Percentiles rank a stretch among this genome's conserved stretches.
These are phyloP conservation scores for Hylodesmum podocarpum DNA, from an alignment of 306 rosid genomes.

Conservation along the genomic window DNA sequence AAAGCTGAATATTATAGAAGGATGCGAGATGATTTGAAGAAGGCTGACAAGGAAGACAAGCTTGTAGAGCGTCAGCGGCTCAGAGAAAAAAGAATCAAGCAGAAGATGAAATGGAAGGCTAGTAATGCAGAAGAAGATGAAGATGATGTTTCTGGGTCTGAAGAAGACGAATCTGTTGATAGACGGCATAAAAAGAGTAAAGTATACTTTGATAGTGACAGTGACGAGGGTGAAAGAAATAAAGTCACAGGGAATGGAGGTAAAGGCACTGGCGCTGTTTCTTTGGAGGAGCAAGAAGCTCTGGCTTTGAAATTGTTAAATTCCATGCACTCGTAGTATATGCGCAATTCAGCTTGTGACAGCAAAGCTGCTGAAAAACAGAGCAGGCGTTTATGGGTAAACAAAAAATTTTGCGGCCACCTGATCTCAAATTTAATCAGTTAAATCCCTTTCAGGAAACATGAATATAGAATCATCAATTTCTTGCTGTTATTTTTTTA, in stretches of 20 bases:
- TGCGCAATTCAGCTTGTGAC: neutral
- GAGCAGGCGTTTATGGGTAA: neutral
- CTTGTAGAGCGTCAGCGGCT: conserved; percentile 63
- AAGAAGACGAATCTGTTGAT: conserved; percentile 35
- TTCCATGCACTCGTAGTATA: conserved; percentile 59
- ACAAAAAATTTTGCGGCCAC: conserved; percentile 8
- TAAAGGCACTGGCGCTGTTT: conserved; percentile 25
- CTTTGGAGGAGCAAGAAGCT: conserved; percentile 74
- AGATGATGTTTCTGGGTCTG: conserved; percentile 54
- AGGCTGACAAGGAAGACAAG: conserved; percentile 82
- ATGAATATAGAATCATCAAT: neutral
- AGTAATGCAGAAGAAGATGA: conserved; percentile 42
- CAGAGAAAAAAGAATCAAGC: conserved; percentile 62
- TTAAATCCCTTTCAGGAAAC: neutral
- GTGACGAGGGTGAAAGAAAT: conserved; percentile 52
- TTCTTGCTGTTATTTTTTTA: neutral
- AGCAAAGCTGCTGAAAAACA: neutral
- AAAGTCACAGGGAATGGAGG: conserved; percentile 28
- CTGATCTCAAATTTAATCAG: neutral
- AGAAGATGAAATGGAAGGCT: conserved; percentile 71
- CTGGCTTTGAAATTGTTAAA: conserved; percentile 72
- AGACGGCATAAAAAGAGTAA: conserved; percentile 54
- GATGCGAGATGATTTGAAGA: conserved; percentile 72
- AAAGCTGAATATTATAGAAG: conserved; percentile 66
- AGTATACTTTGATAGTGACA: conserved; percentile 56